phyloP scores from a whole-genome alignment of 1,139 yeast genomes.

The Protomyces macrosporus region DNA sequence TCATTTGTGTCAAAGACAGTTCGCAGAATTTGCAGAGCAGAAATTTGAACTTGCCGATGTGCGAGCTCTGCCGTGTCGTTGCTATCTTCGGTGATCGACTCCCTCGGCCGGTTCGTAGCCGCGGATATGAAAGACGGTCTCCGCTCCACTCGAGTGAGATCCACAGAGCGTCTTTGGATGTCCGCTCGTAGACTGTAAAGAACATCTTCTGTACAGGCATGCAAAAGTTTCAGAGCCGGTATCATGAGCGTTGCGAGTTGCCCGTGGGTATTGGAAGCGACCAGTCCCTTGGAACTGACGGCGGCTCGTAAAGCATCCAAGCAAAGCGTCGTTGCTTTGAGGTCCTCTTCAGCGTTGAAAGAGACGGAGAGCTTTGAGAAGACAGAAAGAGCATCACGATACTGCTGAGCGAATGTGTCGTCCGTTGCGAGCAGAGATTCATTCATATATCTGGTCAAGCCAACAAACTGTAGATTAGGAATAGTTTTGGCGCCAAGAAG shows the following conservation, averaged over 20 bases:
- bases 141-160: neutral
- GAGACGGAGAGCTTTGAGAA: neutral
- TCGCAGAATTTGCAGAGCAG: conserved; percentile 38
- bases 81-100: neutral
- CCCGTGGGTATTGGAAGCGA: neutral
- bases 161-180: neutral
- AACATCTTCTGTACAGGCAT: neutral
- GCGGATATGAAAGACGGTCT: conserved; percentile 15
- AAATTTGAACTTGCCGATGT: conserved; percentile 12
- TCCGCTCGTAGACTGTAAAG: neutral
- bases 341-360: neutral
- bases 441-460: neutral
- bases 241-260: neutral
- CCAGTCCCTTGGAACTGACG: neutral
- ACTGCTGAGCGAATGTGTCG: neutral
- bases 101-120: conserved; percentile 16
- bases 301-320: neutral
- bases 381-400: neutral
- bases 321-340: neutral
- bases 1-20: conserved; percentile 43
- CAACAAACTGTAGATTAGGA: conserved; percentile 5
- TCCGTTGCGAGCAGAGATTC: conserved; percentile 7
- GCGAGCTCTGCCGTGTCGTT: conserved; percentile 24
- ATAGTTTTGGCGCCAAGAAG: neutral
- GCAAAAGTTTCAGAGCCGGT: neutral